Evolutionary conservation across 2,329 filamentous ascomycete species (phyloP).

Genomic region (Esteya vermicola): DNA sequence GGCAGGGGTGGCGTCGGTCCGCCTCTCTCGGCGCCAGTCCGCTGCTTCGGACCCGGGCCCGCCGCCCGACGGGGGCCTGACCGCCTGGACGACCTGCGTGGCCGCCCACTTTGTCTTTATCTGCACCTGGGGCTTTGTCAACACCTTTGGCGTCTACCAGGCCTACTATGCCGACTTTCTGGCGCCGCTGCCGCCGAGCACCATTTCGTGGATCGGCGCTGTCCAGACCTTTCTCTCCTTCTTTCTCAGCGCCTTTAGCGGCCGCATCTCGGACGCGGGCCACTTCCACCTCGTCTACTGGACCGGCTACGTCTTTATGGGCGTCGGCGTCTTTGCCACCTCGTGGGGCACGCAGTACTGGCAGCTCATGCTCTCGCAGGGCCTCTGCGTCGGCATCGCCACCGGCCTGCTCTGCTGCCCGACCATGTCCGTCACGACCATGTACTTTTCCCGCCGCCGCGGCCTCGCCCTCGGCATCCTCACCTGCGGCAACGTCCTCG

Average conservation of each 20-base stretch:
- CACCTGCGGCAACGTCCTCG: slow-evolving; percentile 19
- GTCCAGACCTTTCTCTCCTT: slow-evolving; percentile 9
- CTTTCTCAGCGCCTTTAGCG: slow-evolving; percentile 6
- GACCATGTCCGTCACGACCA: slow-evolving; percentile 18
- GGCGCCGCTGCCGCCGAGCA: slow-evolving; percentile 6
- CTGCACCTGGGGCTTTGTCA: slow-evolving; percentile 11
- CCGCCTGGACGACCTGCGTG: slow-evolving; percentile 7
- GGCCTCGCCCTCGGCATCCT: slow-evolving; percentile 19
- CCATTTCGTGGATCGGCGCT: slow-evolving; percentile 12
- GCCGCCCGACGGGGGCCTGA: slow-evolving; percentile 6
- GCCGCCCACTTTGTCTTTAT: slow-evolving; percentile 14
- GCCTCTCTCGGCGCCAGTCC: not conserved
- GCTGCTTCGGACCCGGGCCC: not conserved
- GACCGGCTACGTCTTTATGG: slow-evolving; percentile 3
- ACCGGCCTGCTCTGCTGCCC: slow-evolving; percentile 22
- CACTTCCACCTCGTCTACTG: slow-evolving; percentile 7
- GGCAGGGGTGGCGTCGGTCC: too few species aligned
- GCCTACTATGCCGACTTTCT: slow-evolving; percentile 11
- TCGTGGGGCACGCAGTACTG: slow-evolving; percentile 9
- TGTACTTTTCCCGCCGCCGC: slow-evolving; percentile 21
- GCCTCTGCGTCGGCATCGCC: slow-evolving; percentile 20
- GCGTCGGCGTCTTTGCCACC: slow-evolving; percentile 6
- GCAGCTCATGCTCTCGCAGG: slow-evolving; percentile 19
- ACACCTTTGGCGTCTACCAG: slow-evolving; percentile 12
- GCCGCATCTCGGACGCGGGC: slow-evolving; percentile 10